These are phyloP conservation scores for Paxillus ammoniavirescens DNA, from an alignment of 768 basidiomycete species.

Conservation along the genomic window DNA sequence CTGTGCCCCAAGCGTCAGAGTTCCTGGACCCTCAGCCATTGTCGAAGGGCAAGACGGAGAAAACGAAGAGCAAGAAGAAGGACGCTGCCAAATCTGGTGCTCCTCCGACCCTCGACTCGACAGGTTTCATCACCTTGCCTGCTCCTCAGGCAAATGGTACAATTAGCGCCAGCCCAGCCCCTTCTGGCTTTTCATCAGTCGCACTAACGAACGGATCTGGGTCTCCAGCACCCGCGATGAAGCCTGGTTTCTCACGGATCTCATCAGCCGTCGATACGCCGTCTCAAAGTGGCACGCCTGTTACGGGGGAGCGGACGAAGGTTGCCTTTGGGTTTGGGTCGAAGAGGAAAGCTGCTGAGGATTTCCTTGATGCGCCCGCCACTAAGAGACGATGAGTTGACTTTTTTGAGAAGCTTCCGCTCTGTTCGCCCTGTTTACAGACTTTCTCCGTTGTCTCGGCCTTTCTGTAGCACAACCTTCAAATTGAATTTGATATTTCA, in stretches of 20 bases:
- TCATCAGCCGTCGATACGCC: conserved; percentile 54
- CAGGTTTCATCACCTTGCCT: conserved; percentile 74
- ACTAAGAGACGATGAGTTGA: conserved; percentile 47
- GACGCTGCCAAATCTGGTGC: conserved; percentile 50
- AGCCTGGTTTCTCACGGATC: conserved; percentile 77
- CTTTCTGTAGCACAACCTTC: neutral
- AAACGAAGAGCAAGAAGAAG: conserved; percentile 78
- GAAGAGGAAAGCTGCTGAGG: conserved; percentile 79
- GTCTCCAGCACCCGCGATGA: conserved; percentile 56
- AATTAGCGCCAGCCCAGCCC: conserved; percentile 42
- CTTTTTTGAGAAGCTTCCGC: neutral
- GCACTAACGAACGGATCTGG: conserved; percentile 36
- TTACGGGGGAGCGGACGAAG: conserved; percentile 64
- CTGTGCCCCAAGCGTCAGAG: conserved; percentile 82
- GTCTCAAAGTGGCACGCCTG: conserved; percentile 51
- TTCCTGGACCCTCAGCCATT: conserved; percentile 80
- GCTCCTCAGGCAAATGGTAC: conserved; percentile 50
- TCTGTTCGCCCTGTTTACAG: neutral
- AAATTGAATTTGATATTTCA: neutral
- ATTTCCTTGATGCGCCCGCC: conserved; percentile 63
- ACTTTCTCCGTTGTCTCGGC: neutral
- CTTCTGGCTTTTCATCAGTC: conserved; percentile 35
- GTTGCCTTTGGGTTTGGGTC: conserved; percentile 74
- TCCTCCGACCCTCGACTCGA: conserved; percentile 44
- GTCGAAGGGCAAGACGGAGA: conserved; percentile 81